Evolutionary conservation across 805 yeast genomes (phyloP).

Genomic region (Candida boleticola): DNA sequence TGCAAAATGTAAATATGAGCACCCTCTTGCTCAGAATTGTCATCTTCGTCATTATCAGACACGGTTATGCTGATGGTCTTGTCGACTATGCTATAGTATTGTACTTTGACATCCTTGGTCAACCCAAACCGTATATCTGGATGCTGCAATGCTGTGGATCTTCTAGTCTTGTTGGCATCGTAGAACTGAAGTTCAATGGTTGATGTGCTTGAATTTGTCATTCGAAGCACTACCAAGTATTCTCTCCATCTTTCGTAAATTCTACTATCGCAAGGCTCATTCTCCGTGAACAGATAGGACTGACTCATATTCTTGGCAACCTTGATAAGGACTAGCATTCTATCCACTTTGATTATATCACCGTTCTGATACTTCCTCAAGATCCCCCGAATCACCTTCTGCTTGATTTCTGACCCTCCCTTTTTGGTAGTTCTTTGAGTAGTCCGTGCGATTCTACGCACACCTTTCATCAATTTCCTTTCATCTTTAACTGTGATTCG

Average conservation of each 20-base stretch:
- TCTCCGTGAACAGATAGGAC: constrained; percentile 39
- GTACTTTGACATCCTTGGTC: constrained; percentile 28
- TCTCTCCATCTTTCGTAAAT: constrained; percentile 78
- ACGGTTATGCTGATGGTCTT: constrained; percentile 59
- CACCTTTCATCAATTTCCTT: constrained; percentile 13
- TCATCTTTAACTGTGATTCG: background rate
- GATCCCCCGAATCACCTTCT: constrained; percentile 17
- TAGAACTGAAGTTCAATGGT: constrained; percentile 69
- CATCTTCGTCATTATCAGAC: constrained; percentile 8
- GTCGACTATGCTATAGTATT: constrained; percentile 65
- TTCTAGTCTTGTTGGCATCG: constrained; percentile 38
- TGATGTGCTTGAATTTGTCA: constrained; percentile 47
- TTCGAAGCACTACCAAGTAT: constrained; percentile 66
- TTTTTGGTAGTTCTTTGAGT: constrained; percentile 22
- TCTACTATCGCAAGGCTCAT: constrained; percentile 51
- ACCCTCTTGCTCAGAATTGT: constrained; percentile 14
- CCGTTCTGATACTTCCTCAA: constrained; percentile 46
- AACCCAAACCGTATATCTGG: constrained; percentile 23
- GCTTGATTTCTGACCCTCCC: constrained; percentile 16
- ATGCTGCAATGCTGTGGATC: constrained; percentile 13
- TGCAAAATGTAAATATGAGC: constrained; percentile 50
- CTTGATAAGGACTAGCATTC: constrained; percentile 66
- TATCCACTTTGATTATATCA: constrained; percentile 62
- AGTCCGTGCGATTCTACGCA: constrained; percentile 21
- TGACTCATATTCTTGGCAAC: constrained; percentile 22